A percentile compares a stretch with the other conserved stretches of the same genome.
Conservation (phyloP, 1,284 basidiomycete genomes). For the Ganoderma boninense region DNA sequence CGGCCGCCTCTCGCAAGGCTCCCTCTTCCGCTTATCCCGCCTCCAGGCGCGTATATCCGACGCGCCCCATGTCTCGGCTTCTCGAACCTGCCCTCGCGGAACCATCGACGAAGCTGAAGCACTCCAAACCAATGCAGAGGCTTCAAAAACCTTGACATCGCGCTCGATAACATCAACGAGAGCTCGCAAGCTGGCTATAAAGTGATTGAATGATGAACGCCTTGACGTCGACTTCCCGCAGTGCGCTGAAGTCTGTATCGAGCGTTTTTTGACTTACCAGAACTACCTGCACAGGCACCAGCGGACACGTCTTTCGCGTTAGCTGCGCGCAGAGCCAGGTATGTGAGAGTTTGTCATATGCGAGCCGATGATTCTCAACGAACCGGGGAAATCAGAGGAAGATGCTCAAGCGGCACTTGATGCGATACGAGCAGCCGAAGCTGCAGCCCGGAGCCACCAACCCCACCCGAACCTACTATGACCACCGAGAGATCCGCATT, state of each 20-base stretch:
- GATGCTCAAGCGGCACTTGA: constrained; percentile 42
- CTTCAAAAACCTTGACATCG: constrained; percentile 76
- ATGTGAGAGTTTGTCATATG: constrained; percentile 23
- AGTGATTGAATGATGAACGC: constrained; percentile 95
- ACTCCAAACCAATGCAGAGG: constrained; percentile 81
- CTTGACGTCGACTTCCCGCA: constrained; percentile 93
- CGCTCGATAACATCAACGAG: constrained; percentile 88
- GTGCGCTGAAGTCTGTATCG: constrained; percentile 49
- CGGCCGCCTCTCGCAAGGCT: constrained; percentile 91
- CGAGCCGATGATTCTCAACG: not conserved
- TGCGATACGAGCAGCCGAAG: constrained; percentile 39
- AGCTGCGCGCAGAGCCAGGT: constrained; percentile 71
- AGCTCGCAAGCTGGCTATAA: constrained; percentile 91
- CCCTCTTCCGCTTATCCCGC: constrained; percentile 84
- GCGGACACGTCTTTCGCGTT: constrained; percentile 66
- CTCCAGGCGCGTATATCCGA: constrained; percentile 74
- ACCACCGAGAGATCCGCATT: constrained; percentile 48
- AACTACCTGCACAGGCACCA: constrained; percentile 57
- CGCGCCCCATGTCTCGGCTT: constrained; percentile 83
- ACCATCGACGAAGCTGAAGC: constrained; percentile 85
- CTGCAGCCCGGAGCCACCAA: constrained; percentile 41
- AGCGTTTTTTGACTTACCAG: constrained; percentile 13
- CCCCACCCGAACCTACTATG: constrained; percentile 43
- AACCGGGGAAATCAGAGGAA: constrained; percentile 38
- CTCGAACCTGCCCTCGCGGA: constrained; percentile 87